Conservation (phyloP, 148 eudicot genomes). For the Bassia scoparia region DNA sequence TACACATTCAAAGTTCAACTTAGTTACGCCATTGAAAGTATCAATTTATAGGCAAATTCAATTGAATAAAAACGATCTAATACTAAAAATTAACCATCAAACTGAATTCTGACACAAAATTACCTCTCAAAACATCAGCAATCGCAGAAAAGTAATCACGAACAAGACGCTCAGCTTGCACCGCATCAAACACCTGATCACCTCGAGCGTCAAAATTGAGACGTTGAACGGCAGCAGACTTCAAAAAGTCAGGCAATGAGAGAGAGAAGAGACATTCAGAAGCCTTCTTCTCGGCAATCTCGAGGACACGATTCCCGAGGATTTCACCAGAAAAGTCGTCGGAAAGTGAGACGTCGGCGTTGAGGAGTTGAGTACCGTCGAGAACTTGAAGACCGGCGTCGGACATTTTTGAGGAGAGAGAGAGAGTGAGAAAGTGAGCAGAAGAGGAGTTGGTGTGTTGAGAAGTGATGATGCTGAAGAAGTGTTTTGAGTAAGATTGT, state of each 20-base stretch:
- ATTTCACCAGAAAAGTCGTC: conserved; percentile 16
- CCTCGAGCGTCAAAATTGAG: conserved; percentile 28
- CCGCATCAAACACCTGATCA: conserved; percentile 27
- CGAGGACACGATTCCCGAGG: conserved; percentile 33
- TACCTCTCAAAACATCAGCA: conserved; percentile 54
- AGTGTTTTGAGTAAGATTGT: background rate
- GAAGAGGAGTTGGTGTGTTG: no score
- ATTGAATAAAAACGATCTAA: background rate
- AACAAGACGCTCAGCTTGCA: conserved; percentile 31
- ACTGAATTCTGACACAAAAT: background rate
- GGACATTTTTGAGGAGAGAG: conserved; percentile 35
- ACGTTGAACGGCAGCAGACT: conserved; percentile 37
- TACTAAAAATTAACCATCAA: background rate
- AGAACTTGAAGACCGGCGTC: conserved; percentile 44
- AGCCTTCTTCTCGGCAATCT: conserved; percentile 40
- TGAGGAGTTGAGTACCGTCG: conserved; percentile 40
- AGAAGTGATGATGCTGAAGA: background rate
- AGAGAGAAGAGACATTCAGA: conserved; percentile 41
- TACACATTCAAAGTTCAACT: no score
- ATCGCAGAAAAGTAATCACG: conserved; percentile 46
- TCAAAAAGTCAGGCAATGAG: conserved; percentile 43
- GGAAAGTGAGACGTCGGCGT: conserved; percentile 31
- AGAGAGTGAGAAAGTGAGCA: background rate
- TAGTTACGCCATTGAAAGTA: no score
- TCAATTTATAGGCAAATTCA: no score